Percentiles rank a stretch among this genome's conserved stretches.
These are phyloP conservation scores for Microbotryomycetes sp. DNA, from an alignment of 1,284 basidiomycete species.

Conservation along the genomic window DNA sequence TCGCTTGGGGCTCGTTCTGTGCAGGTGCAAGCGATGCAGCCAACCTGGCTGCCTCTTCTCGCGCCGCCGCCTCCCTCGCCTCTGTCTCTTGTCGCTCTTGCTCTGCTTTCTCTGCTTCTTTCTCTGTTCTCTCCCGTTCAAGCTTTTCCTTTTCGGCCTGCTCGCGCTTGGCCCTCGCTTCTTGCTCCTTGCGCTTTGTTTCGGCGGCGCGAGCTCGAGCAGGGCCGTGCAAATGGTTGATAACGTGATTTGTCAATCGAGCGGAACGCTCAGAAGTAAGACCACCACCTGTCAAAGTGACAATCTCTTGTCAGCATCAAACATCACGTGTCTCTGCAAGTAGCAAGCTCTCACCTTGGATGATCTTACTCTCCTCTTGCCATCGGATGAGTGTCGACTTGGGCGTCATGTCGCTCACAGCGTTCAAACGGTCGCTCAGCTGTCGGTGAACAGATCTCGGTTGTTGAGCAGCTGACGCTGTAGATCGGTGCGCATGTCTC, in stretches of 20 bases:
- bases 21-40: background rate
- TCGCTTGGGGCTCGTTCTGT: constrained; percentile 2
- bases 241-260: constrained; percentile 64
- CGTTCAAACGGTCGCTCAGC: constrained; percentile 29
- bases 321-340: background rate
- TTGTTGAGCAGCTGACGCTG: constrained; percentile 11
- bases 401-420: constrained; percentile 49
- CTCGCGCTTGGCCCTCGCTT: constrained; percentile 28
- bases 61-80: constrained; percentile 39
- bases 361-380: constrained; percentile 77
- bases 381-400: constrained; percentile 79
- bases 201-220: constrained; percentile 53
- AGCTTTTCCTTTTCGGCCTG: constrained; percentile 34
- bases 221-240: constrained; percentile 71
- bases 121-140: constrained; percentile 37
- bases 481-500: background rate
- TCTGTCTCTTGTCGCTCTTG: constrained; percentile 32
- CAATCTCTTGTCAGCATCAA: too few relatives aligned
- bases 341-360: constrained; percentile 50
- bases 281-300: constrained; percentile 10
- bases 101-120: constrained; percentile 36
- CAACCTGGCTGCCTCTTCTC: constrained; percentile 40
- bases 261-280: constrained; percentile 55
- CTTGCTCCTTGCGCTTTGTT: constrained; percentile 38
- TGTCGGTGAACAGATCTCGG: constrained; percentile 1